These are phyloP conservation scores for Bathelium albidoporum DNA, from an alignment of 495 filamentous ascomycete genomes.

Conservation along the genomic window DNA sequence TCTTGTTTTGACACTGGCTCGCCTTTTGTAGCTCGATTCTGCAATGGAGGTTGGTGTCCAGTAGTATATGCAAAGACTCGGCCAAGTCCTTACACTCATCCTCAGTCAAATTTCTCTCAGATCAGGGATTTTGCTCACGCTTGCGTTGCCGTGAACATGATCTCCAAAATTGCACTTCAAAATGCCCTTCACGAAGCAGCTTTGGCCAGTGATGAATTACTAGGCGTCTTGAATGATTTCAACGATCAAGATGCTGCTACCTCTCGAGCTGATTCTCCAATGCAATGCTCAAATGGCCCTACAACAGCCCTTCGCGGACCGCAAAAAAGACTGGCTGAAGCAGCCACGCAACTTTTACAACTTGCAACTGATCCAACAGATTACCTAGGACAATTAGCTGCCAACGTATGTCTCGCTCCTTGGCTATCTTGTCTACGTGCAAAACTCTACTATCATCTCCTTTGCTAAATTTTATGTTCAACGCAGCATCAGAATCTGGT, in stretches of 20 bases:
- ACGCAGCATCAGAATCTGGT: conserved; percentile 1
- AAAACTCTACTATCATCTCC: too few species aligned
- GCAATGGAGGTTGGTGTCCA: too few species aligned
- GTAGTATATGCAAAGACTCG: too few species aligned
- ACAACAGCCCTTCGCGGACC: neutral
- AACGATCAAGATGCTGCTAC: neutral
- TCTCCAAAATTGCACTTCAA: neutral
- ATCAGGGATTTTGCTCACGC: neutral
- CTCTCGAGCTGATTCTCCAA: neutral
- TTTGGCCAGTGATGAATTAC: neutral
- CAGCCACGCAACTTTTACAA: conserved; percentile 3
- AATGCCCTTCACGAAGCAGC: neutral
- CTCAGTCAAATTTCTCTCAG: neutral
- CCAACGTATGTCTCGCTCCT: neutral
- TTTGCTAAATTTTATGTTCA: neutral
- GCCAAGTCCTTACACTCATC: too few species aligned
- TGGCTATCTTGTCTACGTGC: neutral
- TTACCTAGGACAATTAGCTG: conserved; percentile 3
- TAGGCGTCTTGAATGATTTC: neutral
- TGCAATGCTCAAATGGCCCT: neutral
- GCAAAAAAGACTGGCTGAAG: neutral
- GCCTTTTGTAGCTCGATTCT: neutral
- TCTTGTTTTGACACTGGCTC: neutral
- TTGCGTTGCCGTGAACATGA: neutral
- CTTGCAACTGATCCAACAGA: conserved; percentile 2